Evolutionary conservation across 192 early-diverging fungal species (phyloP).

Genomic region (Linnemannia elongata): DNA sequence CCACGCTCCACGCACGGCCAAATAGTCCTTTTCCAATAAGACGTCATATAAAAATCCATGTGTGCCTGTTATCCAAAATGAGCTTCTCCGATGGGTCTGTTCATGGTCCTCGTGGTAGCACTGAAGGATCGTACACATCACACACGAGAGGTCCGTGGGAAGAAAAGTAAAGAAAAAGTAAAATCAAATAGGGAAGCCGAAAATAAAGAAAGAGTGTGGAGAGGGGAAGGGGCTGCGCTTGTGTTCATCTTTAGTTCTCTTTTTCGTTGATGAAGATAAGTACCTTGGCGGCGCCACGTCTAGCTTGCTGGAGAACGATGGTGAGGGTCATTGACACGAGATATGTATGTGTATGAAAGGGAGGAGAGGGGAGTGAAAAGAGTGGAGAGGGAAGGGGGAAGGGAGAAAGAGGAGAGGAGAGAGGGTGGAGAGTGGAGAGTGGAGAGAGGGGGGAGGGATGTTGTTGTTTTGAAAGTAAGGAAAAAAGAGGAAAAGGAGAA

Average conservation of each 20-base stretch:
- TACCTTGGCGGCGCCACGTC: constrained; percentile 48
- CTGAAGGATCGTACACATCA: background rate
- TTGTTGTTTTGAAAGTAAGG: background rate
- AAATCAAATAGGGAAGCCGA: background rate
- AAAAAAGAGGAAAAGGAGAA: background rate
- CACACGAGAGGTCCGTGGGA: background rate
- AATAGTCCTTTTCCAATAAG: background rate
- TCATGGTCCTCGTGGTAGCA: background rate
- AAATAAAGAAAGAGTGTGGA: background rate
- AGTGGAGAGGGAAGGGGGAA: background rate
- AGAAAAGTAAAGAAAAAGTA: background rate
- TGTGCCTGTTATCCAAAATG: background rate
- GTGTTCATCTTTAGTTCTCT: background rate
- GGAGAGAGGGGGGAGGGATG: background rate
- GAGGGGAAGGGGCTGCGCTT: background rate
- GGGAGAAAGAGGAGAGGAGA: background rate
- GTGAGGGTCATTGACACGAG: constrained; percentile 43
- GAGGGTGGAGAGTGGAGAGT: constrained; percentile 13
- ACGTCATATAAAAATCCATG: background rate
- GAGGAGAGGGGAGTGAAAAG: background rate
- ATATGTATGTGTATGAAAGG: background rate
- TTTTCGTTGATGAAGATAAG: background rate
- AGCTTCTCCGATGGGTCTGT: background rate
- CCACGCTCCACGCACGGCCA: background rate
- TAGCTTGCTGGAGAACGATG: constrained; percentile 46